Base-by-base conservation (phyloP, 2,329 filamentous ascomycete genomes). In the Juglanconis sp. region DNA sequence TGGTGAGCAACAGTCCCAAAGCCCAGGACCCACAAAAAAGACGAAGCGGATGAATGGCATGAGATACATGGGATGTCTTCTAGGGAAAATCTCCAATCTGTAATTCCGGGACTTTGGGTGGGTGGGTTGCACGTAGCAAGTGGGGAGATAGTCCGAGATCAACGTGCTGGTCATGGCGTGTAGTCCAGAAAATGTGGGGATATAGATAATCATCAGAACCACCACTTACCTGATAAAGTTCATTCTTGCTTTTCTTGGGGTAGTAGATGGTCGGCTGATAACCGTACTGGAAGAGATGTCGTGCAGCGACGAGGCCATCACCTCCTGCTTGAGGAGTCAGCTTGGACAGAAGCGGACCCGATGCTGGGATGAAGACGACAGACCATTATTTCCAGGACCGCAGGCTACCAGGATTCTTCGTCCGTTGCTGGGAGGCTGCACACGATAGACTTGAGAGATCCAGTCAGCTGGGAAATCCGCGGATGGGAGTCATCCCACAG, bases 251-350 rank as follows among this genome's bases (percentile, higher is more conserved):
- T 58, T 91, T 86, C 74, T 98, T 98, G 1, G 95, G 95, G 70
- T 96, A 98, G 78, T 95, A 98, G 49, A 99, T 81, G 8, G 86
- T 89, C 3, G 94, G 93, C 31, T 85, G 84, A 76, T 98, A 99
- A 63, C 95, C 94, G 72, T 96, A 98, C 71, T 96, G 90, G 72
- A 86, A 87, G 5, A 99, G 83, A 74, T 99, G 95, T 32, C 95
- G 87, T 56, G 95, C 95, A 52, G 94, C 93, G 34, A 99, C 95
- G 3, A 99, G 85, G 2, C 95, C 95, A 74, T 99, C 95, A 42
- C 95, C 95, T 64, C 95, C 91, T 93, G 56, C 36, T 48, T 82
- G 83, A 56, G 32, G 15, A 44, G 32, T 58, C 40, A 50, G 30
- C 57, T 35, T 48, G 32, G 57, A 38, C 17, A 54, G 64, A 15